Percentiles rank a stretch among this genome's conserved stretches.
phyloP scores from a whole-genome alignment of 176 grass and related monocot genomes.

The Guadua angustifolia region DNA sequence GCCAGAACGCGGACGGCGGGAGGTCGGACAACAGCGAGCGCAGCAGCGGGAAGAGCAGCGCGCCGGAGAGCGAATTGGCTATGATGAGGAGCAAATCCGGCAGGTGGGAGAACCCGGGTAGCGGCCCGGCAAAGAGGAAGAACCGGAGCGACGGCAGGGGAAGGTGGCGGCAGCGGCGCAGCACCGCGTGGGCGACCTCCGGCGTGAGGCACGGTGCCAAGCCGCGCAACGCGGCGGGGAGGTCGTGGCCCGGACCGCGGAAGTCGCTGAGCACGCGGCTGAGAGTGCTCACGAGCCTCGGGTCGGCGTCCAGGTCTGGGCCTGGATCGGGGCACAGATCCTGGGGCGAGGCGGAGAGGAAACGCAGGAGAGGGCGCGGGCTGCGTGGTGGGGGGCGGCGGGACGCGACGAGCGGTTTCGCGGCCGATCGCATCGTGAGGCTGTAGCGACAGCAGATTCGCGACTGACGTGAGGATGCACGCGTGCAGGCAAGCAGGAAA shows the following conservation, averaged over 20 bases:
- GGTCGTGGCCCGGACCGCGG: conserved; percentile 76
- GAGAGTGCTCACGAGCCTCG: conserved; percentile 58
- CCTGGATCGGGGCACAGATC: conserved; percentile 36
- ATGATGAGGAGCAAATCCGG: conserved; percentile 58
- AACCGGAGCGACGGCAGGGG: conserved; percentile 65
- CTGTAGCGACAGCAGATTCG: conserved; percentile 46
- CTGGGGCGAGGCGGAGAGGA: conserved; percentile 6
- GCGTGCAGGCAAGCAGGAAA: not conserved
- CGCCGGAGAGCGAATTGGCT: conserved; percentile 59
- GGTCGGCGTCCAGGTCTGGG: conserved; percentile 9
- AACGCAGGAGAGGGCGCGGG: not conserved
- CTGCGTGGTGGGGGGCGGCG: not conserved
- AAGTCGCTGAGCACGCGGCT: conserved; percentile 84
- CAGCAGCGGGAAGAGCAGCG: conserved; percentile 75
- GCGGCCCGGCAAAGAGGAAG: conserved; percentile 63
- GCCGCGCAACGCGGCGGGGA: conserved; percentile 53
- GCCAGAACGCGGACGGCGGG: conserved; percentile 35
- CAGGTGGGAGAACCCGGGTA: conserved; percentile 58
- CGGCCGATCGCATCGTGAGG: conserved; percentile 41
- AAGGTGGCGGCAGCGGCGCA: conserved; percentile 69
- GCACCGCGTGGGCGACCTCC: conserved; percentile 51
- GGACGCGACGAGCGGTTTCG: conserved; percentile 18
- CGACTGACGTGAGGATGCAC: conserved; percentile 40
- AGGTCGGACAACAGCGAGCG: conserved; percentile 80
- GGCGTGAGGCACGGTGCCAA: conserved; percentile 64